Percentiles rank a stretch among this genome's conserved stretches.
These are phyloP conservation scores for Jackrogersella multiformis DNA, from an alignment of 495 filamentous ascomycete species.

Conservation along the genomic window DNA sequence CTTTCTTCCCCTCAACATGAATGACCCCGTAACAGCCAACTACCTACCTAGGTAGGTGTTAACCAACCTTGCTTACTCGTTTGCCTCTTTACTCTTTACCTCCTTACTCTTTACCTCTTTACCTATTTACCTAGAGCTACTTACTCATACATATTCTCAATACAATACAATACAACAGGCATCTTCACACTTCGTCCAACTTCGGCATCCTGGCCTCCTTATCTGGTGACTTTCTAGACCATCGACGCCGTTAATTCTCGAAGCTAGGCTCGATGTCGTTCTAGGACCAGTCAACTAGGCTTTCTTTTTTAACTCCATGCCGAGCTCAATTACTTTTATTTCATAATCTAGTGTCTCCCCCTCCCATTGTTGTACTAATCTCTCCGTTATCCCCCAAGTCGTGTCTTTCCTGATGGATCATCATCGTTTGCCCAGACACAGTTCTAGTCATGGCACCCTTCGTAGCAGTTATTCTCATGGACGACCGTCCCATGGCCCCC, in stretches of 20 bases:
- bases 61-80: too few relatives aligned
- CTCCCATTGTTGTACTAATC: conserved; percentile 2
- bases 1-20: conserved; percentile 18
- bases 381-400: background rate
- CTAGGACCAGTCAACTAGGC: conserved; percentile 23
- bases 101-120: too few relatives aligned
- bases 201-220: conserved; percentile 22
- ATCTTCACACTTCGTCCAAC: conserved; percentile 9
- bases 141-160: conserved; percentile 7
- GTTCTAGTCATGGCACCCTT: conserved; percentile 55
- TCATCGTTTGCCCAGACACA: conserved; percentile 47
- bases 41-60: background rate
- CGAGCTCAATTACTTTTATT: conserved; percentile 40
- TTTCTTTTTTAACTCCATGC: conserved; percentile 33
- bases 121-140: background rate
- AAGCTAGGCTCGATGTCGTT: conserved; percentile 25
- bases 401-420: conserved; percentile 48
- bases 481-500: conserved; percentile 17
- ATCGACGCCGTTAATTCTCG: conserved; percentile 16
- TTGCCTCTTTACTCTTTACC: too few relatives aligned
- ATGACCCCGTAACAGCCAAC: conserved; percentile 6
- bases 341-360: conserved; percentile 37
- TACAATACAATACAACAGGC: conserved; percentile 3
- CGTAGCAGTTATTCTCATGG: conserved; percentile 47
- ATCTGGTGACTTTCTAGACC: conserved; percentile 24